phyloP scores from a whole-genome alignment of 2,329 filamentous ascomycete genomes.

The Exserohilum turcica region DNA sequence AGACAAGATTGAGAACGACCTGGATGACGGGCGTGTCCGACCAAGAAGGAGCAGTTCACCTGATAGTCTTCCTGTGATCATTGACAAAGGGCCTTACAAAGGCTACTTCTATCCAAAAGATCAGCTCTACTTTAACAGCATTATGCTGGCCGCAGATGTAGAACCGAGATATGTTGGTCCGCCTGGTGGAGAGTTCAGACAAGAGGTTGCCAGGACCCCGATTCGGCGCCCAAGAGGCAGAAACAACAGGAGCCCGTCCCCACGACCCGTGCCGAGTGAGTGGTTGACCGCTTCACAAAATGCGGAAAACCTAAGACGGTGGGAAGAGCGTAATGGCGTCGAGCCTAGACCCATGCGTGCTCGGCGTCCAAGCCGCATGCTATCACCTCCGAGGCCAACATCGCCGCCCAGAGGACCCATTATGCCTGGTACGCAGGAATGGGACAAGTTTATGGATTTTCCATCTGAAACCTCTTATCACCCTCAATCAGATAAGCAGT shows the following conservation, averaged over 20 bases:
- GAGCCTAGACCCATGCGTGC: not conserved
- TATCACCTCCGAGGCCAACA: not conserved
- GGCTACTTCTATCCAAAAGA: conserved; percentile 16
- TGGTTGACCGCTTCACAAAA: conserved; percentile 2
- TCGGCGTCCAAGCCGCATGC: not conserved
- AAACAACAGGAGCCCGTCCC: not conserved
- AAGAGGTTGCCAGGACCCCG: conserved; percentile 6
- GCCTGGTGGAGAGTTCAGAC: conserved; percentile 1
- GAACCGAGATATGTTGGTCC: conserved; percentile 6
- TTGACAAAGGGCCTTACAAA: conserved; percentile 20
- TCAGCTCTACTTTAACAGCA: conserved; percentile 27
- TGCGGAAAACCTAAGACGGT: not conserved
- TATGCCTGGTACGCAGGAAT: conserved; percentile 6
- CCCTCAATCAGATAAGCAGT: not conserved
- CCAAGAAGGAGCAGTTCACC: conserved; percentile 1
- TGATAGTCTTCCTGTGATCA: conserved; percentile 16
- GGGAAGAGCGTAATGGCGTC: not conserved
- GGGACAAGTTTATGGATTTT: conserved; percentile 14
- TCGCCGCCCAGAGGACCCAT: conserved; percentile 7
- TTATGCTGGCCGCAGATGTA: conserved; percentile 20
- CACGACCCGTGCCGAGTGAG: conserved; percentile 7
- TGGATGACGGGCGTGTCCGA: conserved; percentile 6
- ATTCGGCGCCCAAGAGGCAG: not conserved
- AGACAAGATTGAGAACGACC: conserved; percentile 5
- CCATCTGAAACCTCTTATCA: not conserved